phyloP scores from a whole-genome alignment of 352 stramenopile species.

The Phytophthora meadii region DNA sequence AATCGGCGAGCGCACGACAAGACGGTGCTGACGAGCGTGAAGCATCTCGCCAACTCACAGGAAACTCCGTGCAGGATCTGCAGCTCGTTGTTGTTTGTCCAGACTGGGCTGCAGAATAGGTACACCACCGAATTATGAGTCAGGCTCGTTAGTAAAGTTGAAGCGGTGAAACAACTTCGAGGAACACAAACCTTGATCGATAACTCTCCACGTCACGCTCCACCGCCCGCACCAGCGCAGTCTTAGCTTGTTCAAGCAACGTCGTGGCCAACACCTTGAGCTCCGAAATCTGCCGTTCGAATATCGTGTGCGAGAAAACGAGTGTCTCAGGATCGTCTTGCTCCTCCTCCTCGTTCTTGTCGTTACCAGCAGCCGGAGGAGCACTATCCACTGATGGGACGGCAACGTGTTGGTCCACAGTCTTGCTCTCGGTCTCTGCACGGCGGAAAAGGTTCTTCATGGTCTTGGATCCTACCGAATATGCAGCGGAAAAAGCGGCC shows the following conservation, averaged over 20 bases:
- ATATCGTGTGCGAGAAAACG: conserved; percentile 78
- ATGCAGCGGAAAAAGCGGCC: conserved; percentile 70
- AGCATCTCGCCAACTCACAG: conserved; percentile 42
- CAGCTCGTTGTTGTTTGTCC: conserved; percentile 27
- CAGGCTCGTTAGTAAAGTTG: conserved; percentile 9
- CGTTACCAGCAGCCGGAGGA: conserved; percentile 17
- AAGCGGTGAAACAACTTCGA: neutral
- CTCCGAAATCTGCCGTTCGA: conserved; percentile 64
- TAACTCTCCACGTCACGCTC: conserved; percentile 50
- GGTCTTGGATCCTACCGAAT: conserved; percentile 78
- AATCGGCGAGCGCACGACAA: conserved; percentile 31
- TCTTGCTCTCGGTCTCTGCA: conserved; percentile 32
- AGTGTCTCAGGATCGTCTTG: conserved; percentile 57
- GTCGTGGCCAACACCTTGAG: conserved; percentile 44
- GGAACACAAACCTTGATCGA: conserved; percentile 4
- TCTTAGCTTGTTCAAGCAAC: conserved; percentile 39
- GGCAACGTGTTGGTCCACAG: neutral
- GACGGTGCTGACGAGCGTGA: conserved; percentile 37
- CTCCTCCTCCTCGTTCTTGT: conserved; percentile 19
- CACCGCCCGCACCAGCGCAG: conserved; percentile 31
- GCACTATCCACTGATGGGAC: conserved; percentile 20
- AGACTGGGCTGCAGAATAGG: conserved; percentile 33
- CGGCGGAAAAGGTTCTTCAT: conserved; percentile 71
- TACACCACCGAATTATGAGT: conserved; percentile 11
- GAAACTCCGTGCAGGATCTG: conserved; percentile 32